Base-by-base conservation (phyloP, 2,329 filamentous ascomycete genomes). In the Nigrospora osmanthi region DNA sequence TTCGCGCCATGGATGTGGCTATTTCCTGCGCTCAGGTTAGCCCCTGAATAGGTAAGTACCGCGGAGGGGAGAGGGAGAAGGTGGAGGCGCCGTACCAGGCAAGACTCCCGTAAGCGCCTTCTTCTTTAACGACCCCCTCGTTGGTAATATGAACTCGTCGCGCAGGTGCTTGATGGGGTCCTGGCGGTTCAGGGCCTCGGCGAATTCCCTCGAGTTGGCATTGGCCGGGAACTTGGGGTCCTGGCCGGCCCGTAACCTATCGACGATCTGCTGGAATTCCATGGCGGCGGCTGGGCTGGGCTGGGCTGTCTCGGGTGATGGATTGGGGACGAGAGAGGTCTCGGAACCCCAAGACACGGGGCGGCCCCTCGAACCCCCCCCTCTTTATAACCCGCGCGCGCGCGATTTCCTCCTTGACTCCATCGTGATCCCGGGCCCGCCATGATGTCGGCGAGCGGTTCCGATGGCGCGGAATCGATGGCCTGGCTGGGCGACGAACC, bases 81-180 rank as follows among this genome's bases (percentile, higher is more conserved):
- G 12, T 12, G 11, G 11, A 14, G 19, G 15, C 11, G 11, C 59
- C 60, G 40, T 54, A 72, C 70, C 61, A n/a, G 66, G 66, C 36
- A 70, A 52, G 4, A 54, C 59, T 16, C 69, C 70, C 15, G 70
- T 63, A 11, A 87, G 62, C 0, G 73, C 78, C 50, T 72, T 83
- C 51, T 84, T 77, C 59, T 76, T 81, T 38, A 93, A 65, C 35
- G 89, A 87, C 11, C 69, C 70, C 61, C 81, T 87, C 3, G 84
- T 85, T 0, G 89, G 89, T 38, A 94, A 81, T 40, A 85, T 74
- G 60, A 91, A 95, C 53, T 91, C 77, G 19, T 80, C 66, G 31
- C 87, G 77, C 44, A 87, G 73, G 46, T 72, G 66, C 14, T 67
- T 64, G 35, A 89, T 62, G n/a, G 71, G 64, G 57, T 88, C 83